These are phyloP conservation scores for Andrographis paniculata DNA, from an alignment of 305 asterid species.

Conservation along the genomic window DNA sequence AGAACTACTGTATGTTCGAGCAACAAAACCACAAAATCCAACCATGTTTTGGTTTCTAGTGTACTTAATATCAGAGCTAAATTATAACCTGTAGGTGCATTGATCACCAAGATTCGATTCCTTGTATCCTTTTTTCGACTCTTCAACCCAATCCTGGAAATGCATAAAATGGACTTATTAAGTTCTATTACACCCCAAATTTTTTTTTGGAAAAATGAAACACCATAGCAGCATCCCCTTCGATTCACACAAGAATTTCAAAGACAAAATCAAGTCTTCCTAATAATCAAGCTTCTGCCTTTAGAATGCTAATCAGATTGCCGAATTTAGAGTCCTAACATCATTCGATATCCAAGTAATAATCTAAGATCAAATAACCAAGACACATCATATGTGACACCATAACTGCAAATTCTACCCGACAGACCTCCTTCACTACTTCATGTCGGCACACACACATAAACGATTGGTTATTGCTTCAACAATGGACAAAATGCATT, in stretches of 20 bases:
- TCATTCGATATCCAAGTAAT: neutral
- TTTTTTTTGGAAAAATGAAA: no score
- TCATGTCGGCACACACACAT: no score
- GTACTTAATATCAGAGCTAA: no score
- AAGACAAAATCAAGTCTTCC: neutral
- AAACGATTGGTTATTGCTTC: neutral
- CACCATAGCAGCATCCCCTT: neutral
- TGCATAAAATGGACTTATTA: neutral
- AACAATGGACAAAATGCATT: no score
- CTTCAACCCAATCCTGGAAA: conserved; percentile 69
- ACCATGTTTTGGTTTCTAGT: no score
- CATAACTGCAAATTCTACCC: neutral
- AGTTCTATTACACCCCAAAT: no score
- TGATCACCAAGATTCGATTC: conserved; percentile 70
- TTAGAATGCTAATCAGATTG: neutral
- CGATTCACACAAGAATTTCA: neutral
- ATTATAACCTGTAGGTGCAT: conserved; percentile 76
- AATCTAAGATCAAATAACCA: neutral
- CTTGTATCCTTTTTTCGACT: conserved; percentile 45
- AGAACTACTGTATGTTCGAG: neutral
- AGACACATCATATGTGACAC: neutral
- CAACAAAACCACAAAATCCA: no score
- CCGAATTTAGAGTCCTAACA: neutral
- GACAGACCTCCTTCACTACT: no score
- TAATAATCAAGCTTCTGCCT: neutral